Evolutionary conservation across 768 basidiomycete species (phyloP), one percentile per base, ranked within the genome.

Genomic region (Podaxis sp.): DNA sequence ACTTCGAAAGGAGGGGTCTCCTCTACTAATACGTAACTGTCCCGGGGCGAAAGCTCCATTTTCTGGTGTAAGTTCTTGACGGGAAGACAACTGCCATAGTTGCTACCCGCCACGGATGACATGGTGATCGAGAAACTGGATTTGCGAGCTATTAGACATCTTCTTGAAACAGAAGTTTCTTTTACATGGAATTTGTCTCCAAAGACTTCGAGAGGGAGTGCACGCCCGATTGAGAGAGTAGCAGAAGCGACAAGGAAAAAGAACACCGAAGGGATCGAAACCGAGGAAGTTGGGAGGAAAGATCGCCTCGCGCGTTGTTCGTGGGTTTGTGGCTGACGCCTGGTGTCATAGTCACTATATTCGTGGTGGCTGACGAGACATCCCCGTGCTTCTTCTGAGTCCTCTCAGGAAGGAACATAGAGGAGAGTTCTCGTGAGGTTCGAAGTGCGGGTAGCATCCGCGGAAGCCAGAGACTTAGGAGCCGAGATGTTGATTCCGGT

Each of bases 81-180:
- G 27, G 60, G 43, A 55, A 55, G 33, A 27, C 25, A n/a, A 15
- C 5, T 38, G 19, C 60, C 25, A 8, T 22, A 46, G 17, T 46
- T 19, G 24, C 12, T n/a, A 33, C 13, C 27, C 24, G 41, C 59
- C 25, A n/a, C 41, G 53, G 49, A 46, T 47, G 29, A 47, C 25
- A 53, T 52, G 41, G 51, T 27, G 17, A 60, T 53, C 52, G 40
- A 19, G 24, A 41, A 40, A 24, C 60, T 19, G 41, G 60, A 55
- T 61, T 55, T 61, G 53, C 53, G 43, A 55, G 53, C 9, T 61
- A 55, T 17, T 47, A 8, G 52, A 61, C 17, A 33, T 33, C 60
- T 61, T 61, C 60, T 47, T 46, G n/a, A 38, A 54, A 60, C 40
- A 13, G 37, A 22, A 60, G 59, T 43, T 47, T 47, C 60, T 55